Base-by-base conservation (phyloP, 225 moss, liverwort and hornwort genomes). In the Thuidium tamariscinum region DNA sequence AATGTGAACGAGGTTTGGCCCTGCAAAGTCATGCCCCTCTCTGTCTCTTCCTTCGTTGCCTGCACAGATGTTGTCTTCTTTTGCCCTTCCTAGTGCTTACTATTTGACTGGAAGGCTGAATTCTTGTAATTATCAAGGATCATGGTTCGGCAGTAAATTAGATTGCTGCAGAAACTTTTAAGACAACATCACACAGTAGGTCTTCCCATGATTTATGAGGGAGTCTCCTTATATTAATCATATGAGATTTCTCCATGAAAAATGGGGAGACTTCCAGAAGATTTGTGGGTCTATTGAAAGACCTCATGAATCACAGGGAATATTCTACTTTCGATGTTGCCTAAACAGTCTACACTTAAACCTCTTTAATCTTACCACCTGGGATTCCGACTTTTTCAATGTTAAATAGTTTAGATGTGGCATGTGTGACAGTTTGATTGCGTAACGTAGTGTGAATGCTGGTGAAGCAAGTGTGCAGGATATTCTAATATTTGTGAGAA, bases 1-100 rank as follows among this genome's bases (percentile, higher is more conserved):
- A 96, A 91, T 67, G 76, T 98, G 63, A 98, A 98, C 81, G 96
- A 98, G 95, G 97, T 97, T 87, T 41, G 60, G 15, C 52, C 26
- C 75, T 75, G 12, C 36, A 36, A 39, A 46, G 25, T 36, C 39
- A 69, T 32, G 19, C 23, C 71, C 39, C 15, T 36, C 52, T 52
- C 18, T 27, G 14, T n/a, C 55, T 14, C 46, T 67, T 67, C 39
- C 36, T 78, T 64, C 70, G 23, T 14, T 39, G 81, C 25, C n/a
- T 56, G 36, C 37, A 37, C 44, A 64, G 42, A 52, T 48, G 25
- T n/a, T 7, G 39, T 59, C 37, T 48, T 37, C 30, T n/a, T 41
- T 76, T 18, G 11, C 57, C 25, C 60, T 39, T n/a, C 61, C 32
- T 29, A 62, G 10, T 51, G 71, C 73, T 62, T 44, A 22, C 27